Base-by-base conservation (phyloP, 2,329 filamentous ascomycete genomes). In the Septoria petroselini region DNA sequence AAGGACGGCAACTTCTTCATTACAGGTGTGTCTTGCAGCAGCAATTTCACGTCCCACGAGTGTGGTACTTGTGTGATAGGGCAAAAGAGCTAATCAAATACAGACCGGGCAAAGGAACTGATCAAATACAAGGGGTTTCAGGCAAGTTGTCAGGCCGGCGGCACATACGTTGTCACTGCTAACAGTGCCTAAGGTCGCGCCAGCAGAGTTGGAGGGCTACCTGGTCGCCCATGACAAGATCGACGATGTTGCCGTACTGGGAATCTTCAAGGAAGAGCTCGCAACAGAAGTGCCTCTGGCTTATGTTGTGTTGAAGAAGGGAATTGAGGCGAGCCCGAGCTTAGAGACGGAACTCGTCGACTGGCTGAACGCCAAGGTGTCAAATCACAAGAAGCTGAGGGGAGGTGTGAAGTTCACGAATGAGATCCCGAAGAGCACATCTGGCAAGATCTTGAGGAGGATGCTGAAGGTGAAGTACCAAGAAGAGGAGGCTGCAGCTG, bases 1-100 rank as follows among this genome's bases (percentile, higher is more conserved):
- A 72, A 78, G 35, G 76, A 86, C 48, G 86, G 86, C 19, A 87
- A 94, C 64, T 88, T 93, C 62, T 95, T 83, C 72, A 91, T 95
- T 65, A 94, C 90, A n/a, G n/a, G n/a, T n/a, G n/a, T n/a, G n/a
- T n/a, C n/a, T n/a, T n/a, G n/a, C n/a, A n/a, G n/a, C n/a, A n/a
- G n/a, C n/a, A n/a, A n/a, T n/a, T n/a, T n/a, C n/a, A n/a, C n/a
- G n/a, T n/a, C n/a, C n/a, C n/a, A n/a, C n/a, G n/a, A n/a, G n/a
- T n/a, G n/a, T n/a, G n/a, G n/a, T n/a, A n/a, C n/a, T n/a, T n/a
- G n/a, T n/a, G n/a, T n/a, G n/a, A n/a, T n/a, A n/a, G n/a, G n/a
- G n/a, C n/a, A n/a, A n/a, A n/a, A n/a, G n/a, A n/a, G n/a, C n/a
- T n/a, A n/a, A n/a, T n/a, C n/a, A n/a, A n/a, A n/a, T n/a, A n/a